These are phyloP conservation scores for Corinectria fuckeliana DNA, from an alignment of 2,329 filamentous ascomycete species.

Conservation along the genomic window DNA sequence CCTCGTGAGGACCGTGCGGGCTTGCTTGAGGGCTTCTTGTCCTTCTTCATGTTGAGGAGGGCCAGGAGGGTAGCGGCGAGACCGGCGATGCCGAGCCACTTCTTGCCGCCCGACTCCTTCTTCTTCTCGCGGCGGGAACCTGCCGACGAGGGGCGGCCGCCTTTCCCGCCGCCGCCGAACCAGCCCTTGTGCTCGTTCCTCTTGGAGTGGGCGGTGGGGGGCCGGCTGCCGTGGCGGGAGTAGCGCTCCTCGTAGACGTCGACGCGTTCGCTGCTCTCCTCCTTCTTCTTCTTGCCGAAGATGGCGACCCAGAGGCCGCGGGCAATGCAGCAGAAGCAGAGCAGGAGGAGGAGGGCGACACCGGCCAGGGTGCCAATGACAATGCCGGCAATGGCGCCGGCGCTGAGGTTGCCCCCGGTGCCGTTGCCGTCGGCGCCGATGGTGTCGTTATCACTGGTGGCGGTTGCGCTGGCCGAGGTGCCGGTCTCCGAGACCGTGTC, in stretches of 20 bases:
- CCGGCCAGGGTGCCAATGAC: conserved; percentile 76
- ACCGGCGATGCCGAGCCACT: conserved; percentile 61
- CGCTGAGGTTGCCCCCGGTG: conserved; percentile 61
- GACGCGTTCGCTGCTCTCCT: conserved; percentile 58
- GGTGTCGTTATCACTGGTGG: conserved; percentile 54
- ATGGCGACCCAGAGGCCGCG: conserved; percentile 68
- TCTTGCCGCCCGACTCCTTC: conserved; percentile 57
- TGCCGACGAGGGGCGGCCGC: conserved; percentile 49
- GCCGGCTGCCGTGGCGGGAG: conserved; percentile 54
- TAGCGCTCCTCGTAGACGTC: conserved; percentile 70
- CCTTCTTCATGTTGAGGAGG: conserved; percentile 61
- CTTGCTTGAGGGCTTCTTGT: conserved; percentile 53
- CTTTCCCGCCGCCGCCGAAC: conserved; percentile 56
- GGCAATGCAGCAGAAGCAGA: conserved; percentile 78
- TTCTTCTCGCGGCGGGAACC: conserved; percentile 52
- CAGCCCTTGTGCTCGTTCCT: conserved; percentile 64
- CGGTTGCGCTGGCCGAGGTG: conserved; percentile 60
- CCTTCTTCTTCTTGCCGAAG: conserved; percentile 64
- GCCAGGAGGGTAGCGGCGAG: conserved; percentile 58
- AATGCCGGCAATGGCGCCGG: conserved; percentile 80
- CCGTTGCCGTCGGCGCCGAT: conserved; percentile 48
- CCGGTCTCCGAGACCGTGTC: conserved; percentile 56
- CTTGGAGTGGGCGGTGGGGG: conserved; percentile 50
- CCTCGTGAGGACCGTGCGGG: conserved; percentile 46
- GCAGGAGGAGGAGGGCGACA: conserved; percentile 68